Evolutionary conservation across 306 rosid species (phyloP).

Genomic region (Cucurbita argyrosperma): DNA sequence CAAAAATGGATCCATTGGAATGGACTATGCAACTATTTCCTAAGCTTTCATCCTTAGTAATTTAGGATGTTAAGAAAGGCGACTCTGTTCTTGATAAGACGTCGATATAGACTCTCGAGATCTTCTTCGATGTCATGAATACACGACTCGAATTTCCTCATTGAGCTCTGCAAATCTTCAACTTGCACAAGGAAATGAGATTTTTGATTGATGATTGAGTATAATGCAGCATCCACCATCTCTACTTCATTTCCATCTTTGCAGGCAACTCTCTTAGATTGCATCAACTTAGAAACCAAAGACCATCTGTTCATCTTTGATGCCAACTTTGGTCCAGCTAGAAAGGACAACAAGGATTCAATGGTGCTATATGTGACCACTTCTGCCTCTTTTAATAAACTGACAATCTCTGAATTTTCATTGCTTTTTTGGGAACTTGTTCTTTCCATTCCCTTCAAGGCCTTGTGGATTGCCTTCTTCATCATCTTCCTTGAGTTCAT

Average conservation of each 20-base stretch:
- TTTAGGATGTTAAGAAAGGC: conserved; percentile 20
- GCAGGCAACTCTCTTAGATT: conserved; percentile 6
- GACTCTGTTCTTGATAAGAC: conserved; percentile 11
- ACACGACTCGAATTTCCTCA: conserved; percentile 1
- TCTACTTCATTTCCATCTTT: conserved; percentile 5
- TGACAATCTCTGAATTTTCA: background rate
- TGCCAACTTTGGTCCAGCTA: conserved; percentile 5
- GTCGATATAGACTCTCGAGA: conserved; percentile 7
- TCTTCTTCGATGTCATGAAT: conserved; percentile 6
- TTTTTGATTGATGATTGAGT: background rate
- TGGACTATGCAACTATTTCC: background rate
- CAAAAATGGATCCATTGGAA: background rate
- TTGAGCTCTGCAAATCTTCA: background rate
- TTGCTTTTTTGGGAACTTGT: background rate
- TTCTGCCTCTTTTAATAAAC: background rate
- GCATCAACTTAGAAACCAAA: conserved; percentile 6
- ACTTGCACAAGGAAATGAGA: background rate
- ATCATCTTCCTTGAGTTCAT: conserved; percentile 5
- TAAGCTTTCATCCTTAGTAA: conserved; percentile 3
- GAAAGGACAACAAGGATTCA: conserved; percentile 4
- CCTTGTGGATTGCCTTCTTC: conserved; percentile 10
- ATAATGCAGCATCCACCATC: conserved; percentile 7
- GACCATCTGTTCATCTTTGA: conserved; percentile 10
- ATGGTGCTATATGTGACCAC: background rate
- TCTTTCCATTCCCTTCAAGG: conserved; percentile 5